phyloP scores from a whole-genome alignment of 1,139 yeast genomes.

The Geotrichum candidum region DNA sequence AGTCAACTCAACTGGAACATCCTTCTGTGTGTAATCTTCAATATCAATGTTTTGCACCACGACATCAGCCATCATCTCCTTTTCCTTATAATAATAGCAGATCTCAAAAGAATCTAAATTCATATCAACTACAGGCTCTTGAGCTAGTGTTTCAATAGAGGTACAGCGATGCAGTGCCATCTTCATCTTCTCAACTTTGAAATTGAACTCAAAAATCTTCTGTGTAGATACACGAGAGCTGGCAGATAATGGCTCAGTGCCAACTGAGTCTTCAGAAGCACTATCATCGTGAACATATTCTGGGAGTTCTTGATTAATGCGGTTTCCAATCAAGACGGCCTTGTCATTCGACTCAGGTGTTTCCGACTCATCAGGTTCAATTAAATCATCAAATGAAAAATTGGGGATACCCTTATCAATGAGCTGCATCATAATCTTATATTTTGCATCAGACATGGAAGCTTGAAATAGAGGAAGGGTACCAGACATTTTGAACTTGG shows the following conservation, averaged over 20 bases:
- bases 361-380: conserved; percentile 20
- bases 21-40: conserved; percentile 67
- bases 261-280: conserved; percentile 7
- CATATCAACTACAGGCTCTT: conserved; percentile 67
- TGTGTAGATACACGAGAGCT: conserved; percentile 36
- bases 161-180: conserved; percentile 64
- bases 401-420: conserved; percentile 67
- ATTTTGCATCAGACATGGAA: conserved; percentile 80
- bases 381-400: conserved; percentile 37
- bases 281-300: conserved; percentile 4
- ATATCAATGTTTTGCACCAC: conserved; percentile 59
- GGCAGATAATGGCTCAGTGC: not conserved
- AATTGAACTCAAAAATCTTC: conserved; percentile 61
- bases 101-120: conserved; percentile 61
- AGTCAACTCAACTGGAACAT: conserved; percentile 59
- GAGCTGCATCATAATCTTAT: conserved; percentile 76
- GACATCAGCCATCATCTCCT: conserved; percentile 62
- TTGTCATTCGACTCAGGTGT: not conserved
- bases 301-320: conserved; percentile 1
- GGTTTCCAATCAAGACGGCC: not conserved
- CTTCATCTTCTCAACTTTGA: conserved; percentile 58
- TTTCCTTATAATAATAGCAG: conserved; percentile 52
- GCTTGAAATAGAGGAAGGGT: conserved; percentile 70
- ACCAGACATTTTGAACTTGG: conserved; percentile 70
- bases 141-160: conserved; percentile 52